A percentile compares a stretch with the other conserved stretches of the same genome.
Evolutionary conservation across 1,284 basidiomycete species (phyloP).

Genomic region (Cutaneotrichosporon cavernicola): DNA sequence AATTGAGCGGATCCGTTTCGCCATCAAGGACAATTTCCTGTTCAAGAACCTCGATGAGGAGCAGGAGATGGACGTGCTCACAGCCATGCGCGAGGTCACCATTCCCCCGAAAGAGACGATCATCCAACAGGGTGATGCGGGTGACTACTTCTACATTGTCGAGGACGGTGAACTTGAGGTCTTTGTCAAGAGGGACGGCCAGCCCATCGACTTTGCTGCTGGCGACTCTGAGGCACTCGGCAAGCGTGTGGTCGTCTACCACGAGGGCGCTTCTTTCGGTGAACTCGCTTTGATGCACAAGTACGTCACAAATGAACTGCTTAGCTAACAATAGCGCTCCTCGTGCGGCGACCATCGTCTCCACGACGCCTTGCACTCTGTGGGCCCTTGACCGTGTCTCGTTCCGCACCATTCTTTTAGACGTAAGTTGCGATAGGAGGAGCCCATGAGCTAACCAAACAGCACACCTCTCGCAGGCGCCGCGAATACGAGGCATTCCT

Average conservation of each 20-base stretch:
- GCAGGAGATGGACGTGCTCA: conserved; percentile 86
- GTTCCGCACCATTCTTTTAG: conserved; percentile 96
- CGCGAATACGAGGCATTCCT: conserved; percentile 96
- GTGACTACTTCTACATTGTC: conserved; percentile 97
- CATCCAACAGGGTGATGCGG: conserved; percentile 93
- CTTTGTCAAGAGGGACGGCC: conserved; percentile 65
- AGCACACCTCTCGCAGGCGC: conserved; percentile 73
- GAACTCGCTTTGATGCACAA: conserved; percentile 98
- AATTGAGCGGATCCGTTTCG: conserved; percentile 77
- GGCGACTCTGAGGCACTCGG: conserved; percentile 61
- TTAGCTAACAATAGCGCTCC: conserved; percentile 61
- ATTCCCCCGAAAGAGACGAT: conserved; percentile 75
- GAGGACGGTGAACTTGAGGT: conserved; percentile 85
- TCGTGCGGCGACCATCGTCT: conserved; percentile 88
- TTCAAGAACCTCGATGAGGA: conserved; percentile 97
- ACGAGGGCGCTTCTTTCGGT: conserved; percentile 84
- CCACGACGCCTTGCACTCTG: conserved; percentile 76
- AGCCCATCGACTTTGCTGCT: conserved; percentile 56
- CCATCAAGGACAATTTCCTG: conserved; percentile 86
- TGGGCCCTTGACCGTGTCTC: conserved; percentile 97
- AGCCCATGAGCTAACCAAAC: conserved; percentile 21
- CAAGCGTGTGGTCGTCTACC: conserved; percentile 80
- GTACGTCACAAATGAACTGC: conserved; percentile 33
- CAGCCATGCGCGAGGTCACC: conserved; percentile 89
- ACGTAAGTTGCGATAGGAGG: conserved; percentile 47